Conservation (phyloP, 768 basidiomycete species). For the Amanita molliuscula region DNA sequence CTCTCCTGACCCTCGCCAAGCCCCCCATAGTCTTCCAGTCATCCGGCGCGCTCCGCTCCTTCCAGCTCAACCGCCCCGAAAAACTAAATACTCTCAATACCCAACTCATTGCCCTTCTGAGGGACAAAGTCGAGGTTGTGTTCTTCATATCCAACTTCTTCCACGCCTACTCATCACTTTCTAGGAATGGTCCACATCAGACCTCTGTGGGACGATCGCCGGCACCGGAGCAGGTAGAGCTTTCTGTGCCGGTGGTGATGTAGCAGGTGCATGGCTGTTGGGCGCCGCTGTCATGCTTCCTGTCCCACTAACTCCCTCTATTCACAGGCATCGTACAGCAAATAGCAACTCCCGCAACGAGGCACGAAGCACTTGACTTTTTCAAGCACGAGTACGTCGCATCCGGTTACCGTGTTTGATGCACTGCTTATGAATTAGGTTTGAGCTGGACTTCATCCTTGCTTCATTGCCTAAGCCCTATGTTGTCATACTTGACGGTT, state of each 20-base stretch:
- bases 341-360: conserved; percentile 39
- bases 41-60: conserved; percentile 50
- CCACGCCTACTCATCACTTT: background rate
- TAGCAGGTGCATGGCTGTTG: conserved; percentile 52
- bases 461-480: conserved; percentile 79
- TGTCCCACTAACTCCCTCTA: no score
- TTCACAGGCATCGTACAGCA: conserved; percentile 13
- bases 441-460: conserved; percentile 68
- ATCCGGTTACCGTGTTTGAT: conserved; percentile 10
- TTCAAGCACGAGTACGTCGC: conserved; percentile 78
- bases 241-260: conserved; percentile 95
- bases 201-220: conserved; percentile 62
- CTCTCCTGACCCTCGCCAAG: conserved; percentile 18
- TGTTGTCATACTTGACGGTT: conserved; percentile 81
- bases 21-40: conserved; percentile 61
- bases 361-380: conserved; percentile 65
- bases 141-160: conserved; percentile 3
- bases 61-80: conserved; percentile 67
- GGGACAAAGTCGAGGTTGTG: conserved; percentile 64
- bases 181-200: conserved; percentile 43
- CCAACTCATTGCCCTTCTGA: conserved; percentile 64
- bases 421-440: conserved; percentile 33
- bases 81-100: conserved; percentile 79
- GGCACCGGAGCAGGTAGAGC: conserved; percentile 63
- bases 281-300: background rate